phyloP scores from a whole-genome alignment of 139 green algal species.

The Coelastrella sp. region DNA sequence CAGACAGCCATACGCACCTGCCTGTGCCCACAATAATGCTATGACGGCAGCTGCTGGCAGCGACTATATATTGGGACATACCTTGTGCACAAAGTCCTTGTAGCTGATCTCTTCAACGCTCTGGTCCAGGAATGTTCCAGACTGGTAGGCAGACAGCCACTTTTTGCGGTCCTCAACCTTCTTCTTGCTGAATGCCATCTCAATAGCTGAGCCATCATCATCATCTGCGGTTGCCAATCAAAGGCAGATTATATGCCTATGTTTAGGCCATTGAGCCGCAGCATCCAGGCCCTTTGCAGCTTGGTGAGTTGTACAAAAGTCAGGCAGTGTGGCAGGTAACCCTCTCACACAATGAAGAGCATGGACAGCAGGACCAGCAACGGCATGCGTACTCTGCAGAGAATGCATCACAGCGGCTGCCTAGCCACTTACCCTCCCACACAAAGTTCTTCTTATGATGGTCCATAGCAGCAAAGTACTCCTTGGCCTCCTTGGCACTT shows the following conservation, averaged over 20 bases:
- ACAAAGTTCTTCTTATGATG: constrained; percentile 92
- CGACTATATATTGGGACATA: constrained; percentile 9
- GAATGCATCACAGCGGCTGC: background rate
- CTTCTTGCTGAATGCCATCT: constrained; percentile 99
- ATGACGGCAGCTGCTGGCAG: no score
- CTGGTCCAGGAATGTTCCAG: constrained; percentile 97
- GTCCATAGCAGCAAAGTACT: constrained; percentile 96
- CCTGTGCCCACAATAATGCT: background rate
- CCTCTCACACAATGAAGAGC: background rate
- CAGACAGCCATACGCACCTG: background rate
- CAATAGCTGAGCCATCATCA: constrained; percentile 86
- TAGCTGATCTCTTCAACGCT: constrained; percentile 87
- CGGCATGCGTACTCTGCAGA: no score
- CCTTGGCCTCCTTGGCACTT: constrained; percentile 92
- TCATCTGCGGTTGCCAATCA: constrained; percentile 63
- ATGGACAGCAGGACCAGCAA: no score
- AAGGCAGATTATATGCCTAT: no score
- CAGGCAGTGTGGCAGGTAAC: background rate
- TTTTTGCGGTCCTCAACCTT: constrained; percentile 97
- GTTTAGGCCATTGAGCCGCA: no score
- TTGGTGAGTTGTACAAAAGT: no score
- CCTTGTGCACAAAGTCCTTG: constrained; percentile 96
- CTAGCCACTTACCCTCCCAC: constrained; percentile 73
- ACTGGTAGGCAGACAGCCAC: constrained; percentile 89
- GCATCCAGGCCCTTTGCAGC: no score